These are phyloP conservation scores for Phytopythium cucurbitacearum DNA, from an alignment of 352 stramenopile genomes.

Conservation along the genomic window DNA sequence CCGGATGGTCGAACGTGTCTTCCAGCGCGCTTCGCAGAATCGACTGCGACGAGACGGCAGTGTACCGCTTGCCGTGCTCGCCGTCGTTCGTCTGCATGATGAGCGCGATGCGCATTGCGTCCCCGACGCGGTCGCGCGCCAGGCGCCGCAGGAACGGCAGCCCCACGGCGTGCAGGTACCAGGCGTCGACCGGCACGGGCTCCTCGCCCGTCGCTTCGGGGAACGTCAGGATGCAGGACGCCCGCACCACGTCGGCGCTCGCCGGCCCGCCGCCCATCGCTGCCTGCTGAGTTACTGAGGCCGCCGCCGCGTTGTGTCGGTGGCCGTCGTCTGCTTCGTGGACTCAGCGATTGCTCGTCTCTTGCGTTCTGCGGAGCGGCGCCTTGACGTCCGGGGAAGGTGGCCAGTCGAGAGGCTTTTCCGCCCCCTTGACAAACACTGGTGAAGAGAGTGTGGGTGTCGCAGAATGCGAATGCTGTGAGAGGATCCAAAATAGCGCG, in stretches of 20 bases:
- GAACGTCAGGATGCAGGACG: constrained; percentile 82
- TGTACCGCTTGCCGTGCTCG: constrained; percentile 35
- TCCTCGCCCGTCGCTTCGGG: constrained; percentile 60
- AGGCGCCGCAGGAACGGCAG: constrained; percentile 67
- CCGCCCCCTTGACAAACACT: too few species aligned
- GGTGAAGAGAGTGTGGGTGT: too few species aligned
- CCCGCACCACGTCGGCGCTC: constrained; percentile 69
- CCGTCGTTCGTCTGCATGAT: constrained; percentile 45
- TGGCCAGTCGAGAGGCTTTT: too few species aligned
- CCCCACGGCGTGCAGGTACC: constrained; percentile 73
- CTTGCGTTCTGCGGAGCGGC: too few species aligned
- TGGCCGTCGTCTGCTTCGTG: constrained; percentile 2
- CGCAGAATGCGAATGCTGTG: too few species aligned
- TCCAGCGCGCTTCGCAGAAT: constrained; percentile 54
- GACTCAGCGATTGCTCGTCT: background rate
- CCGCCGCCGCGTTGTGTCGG: background rate
- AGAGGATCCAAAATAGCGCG: too few species aligned
- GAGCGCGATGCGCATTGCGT: constrained; percentile 49
- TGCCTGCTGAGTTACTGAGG: background rate
- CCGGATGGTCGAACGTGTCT: constrained; percentile 59
- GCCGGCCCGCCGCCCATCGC: constrained; percentile 66
- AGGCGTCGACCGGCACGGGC: constrained; percentile 77
- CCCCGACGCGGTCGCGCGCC: constrained; percentile 63
- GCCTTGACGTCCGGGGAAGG: too few species aligned
- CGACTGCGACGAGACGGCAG: constrained; percentile 50